Evolutionary conservation across 495 filamentous ascomycete genomes (phyloP).

Genomic region (Halenospora varia): DNA sequence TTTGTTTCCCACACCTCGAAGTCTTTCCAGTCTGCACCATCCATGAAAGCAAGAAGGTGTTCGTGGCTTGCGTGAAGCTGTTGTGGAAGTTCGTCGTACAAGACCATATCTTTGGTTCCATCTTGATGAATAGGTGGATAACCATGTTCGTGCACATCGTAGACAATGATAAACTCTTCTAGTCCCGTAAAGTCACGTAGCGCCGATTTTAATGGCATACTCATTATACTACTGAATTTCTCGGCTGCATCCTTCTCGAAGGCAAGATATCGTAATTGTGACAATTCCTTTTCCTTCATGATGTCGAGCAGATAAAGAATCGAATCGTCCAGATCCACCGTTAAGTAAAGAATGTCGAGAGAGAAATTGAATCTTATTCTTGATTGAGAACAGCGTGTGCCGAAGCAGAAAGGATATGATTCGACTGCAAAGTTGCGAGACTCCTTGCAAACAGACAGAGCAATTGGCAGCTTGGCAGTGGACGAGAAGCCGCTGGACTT

Average conservation of each 20-base stretch:
- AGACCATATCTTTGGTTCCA: no score
- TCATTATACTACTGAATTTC: no score
- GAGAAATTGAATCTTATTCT: constrained; percentile 8
- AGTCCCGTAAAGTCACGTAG: not conserved
- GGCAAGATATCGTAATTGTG: not conserved
- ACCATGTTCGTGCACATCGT: no score
- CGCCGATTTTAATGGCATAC: not conserved
- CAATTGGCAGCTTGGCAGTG: not conserved
- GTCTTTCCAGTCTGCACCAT: not conserved
- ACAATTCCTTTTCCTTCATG: not conserved
- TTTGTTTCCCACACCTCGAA: not conserved
- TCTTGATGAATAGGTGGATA: no score
- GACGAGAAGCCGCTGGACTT: not conserved
- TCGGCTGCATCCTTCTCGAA: not conserved
- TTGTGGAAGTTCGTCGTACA: no score
- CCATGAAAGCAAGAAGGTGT: no score
- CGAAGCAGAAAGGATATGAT: constrained; percentile 6
- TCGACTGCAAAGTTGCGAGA: not conserved
- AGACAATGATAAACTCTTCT: not conserved
- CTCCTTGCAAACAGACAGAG: constrained; percentile 4
- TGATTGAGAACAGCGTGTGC: not conserved
- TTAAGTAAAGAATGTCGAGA: constrained; percentile 5
- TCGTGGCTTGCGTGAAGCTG: no score
- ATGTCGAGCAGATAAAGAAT: not conserved
- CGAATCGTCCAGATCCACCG: not conserved